Evolutionary conservation across 2,329 filamentous ascomycete species (phyloP).

Genomic region (Claviceps spartinae): DNA sequence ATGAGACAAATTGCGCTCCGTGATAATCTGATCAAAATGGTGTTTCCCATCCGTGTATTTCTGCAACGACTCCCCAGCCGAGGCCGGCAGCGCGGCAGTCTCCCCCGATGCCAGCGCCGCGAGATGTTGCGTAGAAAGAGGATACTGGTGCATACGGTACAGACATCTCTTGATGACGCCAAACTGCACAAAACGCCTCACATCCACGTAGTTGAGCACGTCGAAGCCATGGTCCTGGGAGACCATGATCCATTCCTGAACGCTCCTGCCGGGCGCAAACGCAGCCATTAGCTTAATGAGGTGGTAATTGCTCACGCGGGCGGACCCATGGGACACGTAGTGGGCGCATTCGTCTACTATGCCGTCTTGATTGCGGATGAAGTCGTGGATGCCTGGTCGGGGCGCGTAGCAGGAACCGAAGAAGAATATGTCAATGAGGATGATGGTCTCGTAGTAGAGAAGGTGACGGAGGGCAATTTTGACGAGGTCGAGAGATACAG

Average conservation of each 20-base stretch:
- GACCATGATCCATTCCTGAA: slow-evolving; percentile 74
- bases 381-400: slow-evolving; percentile 61
- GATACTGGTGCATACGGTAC: slow-evolving; percentile 86
- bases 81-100: slow-evolving; percentile 21
- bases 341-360: slow-evolving; percentile 78
- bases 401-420: slow-evolving; percentile 85
- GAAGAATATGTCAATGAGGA: slow-evolving; percentile 89
- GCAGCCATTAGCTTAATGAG: slow-evolving; percentile 75
- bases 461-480: slow-evolving; percentile 79
- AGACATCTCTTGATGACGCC: slow-evolving; percentile 90
- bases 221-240: slow-evolving; percentile 54
- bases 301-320: slow-evolving; percentile 41
- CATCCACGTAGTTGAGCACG: slow-evolving; percentile 64
- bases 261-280: slow-evolving; percentile 70
- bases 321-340: slow-evolving; percentile 53
- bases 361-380: slow-evolving; percentile 58
- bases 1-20: slow-evolving; percentile 58
- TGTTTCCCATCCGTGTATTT: slow-evolving; percentile 62
- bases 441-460: slow-evolving; percentile 81
- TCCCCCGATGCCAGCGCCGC: slow-evolving; percentile 41
- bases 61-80: slow-evolving; percentile 39
- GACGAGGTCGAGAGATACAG: slow-evolving; percentile 76
- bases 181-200: slow-evolving; percentile 86
- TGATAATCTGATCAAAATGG: slow-evolving; percentile 71
- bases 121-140: slow-evolving; percentile 53